Base-by-base conservation (phyloP, 78 protist species). In the Dictyostelium citrinum region DNA sequence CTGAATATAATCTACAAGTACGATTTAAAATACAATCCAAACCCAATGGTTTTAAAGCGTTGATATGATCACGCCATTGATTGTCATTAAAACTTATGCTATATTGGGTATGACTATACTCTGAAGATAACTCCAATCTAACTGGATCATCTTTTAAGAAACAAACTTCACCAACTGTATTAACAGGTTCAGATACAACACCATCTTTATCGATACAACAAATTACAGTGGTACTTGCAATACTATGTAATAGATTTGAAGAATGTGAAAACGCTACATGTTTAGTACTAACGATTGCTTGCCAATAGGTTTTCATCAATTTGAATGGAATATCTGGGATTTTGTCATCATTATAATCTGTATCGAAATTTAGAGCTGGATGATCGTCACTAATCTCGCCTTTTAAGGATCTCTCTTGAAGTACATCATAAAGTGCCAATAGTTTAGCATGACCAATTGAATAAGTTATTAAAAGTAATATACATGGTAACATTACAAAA, bases 141-240 rank as follows among this genome's bases (percentile, higher is more conserved):
- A 88, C 86, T 2, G 85, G 93, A 8, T 78, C 93, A n/a, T 78
- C 70, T 31, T 49, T 24, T 6, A 88, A 49, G 20, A 68, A 76
- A 45, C 84, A 78, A 29, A 88, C 45, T 17, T 88, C 93, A 2
- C 82, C 82, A 31, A 88, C 80, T 5, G 93, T 88, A 46, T 68
- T 88, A 0, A 88, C 93, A 24, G 95, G 91, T 58, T 91, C 95
- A 0, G 95, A 83, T 16, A 91, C 85, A 29, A 91, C 84, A 61
- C 95, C 95, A 1, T 91, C 95, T 45, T 84, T 78, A 83, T 91
- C 95, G 17, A 91, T 49, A 39, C 91, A 84, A 31, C 95, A 91
- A 16, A 91, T 78, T 24, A 76, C 70, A 2, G 95, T 91, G 0
- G 93, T 88, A 16, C 86, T 78, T 3, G 93, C 93, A 67, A 88